Conservation (phyloP, 805 yeast genomes). For the Osmozyma mogii region DNA sequence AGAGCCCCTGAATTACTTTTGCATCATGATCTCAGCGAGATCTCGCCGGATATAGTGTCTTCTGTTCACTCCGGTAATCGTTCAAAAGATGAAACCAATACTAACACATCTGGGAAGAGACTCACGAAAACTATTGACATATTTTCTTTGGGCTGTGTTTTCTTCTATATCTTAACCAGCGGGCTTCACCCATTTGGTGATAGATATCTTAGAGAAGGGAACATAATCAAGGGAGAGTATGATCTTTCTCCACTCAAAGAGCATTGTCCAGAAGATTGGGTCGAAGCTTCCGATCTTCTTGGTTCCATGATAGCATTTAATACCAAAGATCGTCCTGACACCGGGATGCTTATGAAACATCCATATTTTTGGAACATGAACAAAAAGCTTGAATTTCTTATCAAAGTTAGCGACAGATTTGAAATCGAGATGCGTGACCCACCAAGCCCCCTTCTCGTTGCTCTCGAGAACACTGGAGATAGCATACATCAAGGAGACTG, state of each 20-base stretch:
- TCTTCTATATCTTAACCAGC: constrained; percentile 71
- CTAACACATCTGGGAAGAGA: constrained; percentile 37
- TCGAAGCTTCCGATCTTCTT: constrained; percentile 70
- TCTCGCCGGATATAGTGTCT: constrained; percentile 31
- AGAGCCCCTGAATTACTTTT: constrained; percentile 85
- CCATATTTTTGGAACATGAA: constrained; percentile 81
- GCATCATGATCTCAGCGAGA: constrained; percentile 27
- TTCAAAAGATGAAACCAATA: constrained; percentile 2
- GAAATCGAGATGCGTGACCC: constrained; percentile 81
- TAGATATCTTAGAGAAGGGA: constrained; percentile 77
- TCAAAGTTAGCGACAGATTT: constrained; percentile 85
- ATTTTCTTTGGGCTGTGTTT: constrained; percentile 91
- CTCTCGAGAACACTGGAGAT: constrained; percentile 48
- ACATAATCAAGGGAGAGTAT: constrained; percentile 64
- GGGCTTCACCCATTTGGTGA: constrained; percentile 97
- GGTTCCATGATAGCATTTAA: constrained; percentile 60
- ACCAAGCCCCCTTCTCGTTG: constrained; percentile 50
- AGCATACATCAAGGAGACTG: constrained; percentile 53
- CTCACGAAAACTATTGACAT: constrained; percentile 88
- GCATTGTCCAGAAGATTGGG: constrained; percentile 33
- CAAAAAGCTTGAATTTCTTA: constrained; percentile 72
- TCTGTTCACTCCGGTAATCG: constrained; percentile 15
- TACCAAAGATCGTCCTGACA: constrained; percentile 67
- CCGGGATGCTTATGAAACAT: constrained; percentile 60
- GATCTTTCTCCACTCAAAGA: constrained; percentile 40